Conservation (phyloP, 768 basidiomycete genomes). For the Pleurotus citrinopileatus region DNA sequence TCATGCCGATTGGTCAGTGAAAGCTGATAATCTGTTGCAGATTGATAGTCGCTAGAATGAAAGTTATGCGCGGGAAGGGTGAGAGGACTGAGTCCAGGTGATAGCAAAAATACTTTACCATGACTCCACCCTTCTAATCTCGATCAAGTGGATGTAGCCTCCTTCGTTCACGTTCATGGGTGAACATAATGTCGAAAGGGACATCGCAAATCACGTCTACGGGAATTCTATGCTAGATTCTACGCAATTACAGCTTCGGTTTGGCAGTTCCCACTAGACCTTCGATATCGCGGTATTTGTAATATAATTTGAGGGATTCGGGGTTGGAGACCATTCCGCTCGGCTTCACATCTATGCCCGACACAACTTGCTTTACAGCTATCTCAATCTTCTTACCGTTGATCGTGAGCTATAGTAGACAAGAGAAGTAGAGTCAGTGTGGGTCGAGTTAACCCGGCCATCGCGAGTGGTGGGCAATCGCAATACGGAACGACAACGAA, state of each 20-base stretch:
- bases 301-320: slow-evolving; percentile 60
- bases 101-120: slow-evolving; percentile 8
- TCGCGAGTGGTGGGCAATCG: background rate
- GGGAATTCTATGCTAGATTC: background rate
- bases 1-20: background rate
- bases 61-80: background rate
- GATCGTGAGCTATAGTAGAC: slow-evolving; percentile 60
- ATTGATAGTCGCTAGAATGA: background rate
- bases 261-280: slow-evolving; percentile 13
- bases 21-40: background rate
- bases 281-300: slow-evolving; percentile 58
- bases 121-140: background rate
- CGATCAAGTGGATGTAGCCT: background rate
- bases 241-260: slow-evolving; percentile 15
- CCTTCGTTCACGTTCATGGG: background rate
- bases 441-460: background rate
- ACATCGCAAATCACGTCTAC: background rate
- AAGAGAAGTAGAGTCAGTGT: background rate
- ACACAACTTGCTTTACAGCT: slow-evolving; percentile 74
- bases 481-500: slow-evolving; percentile 38
- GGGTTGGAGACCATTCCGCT: slow-evolving; percentile 79
- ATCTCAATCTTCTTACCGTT: slow-evolving; percentile 82
- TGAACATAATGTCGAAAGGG: too few relatives aligned
- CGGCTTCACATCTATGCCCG: slow-evolving; percentile 59
- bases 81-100: background rate